These are phyloP conservation scores for Gnaphalium uliginosum DNA, from an alignment of 129 eudicot genomes.

Conservation along the genomic window DNA sequence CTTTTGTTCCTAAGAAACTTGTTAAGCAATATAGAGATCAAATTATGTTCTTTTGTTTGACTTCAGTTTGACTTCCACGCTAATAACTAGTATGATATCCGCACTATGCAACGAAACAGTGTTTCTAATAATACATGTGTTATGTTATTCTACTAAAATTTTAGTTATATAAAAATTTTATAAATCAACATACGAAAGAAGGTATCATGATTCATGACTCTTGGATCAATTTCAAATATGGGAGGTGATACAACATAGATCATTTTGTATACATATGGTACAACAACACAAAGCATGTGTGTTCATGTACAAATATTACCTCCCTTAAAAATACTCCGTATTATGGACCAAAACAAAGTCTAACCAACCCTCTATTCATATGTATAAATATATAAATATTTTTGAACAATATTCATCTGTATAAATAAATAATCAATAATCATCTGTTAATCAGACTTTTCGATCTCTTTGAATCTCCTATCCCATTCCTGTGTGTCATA, in stretches of 20 bases:
- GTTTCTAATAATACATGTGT: no score
- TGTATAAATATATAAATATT: not conserved
- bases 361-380: conserved; percentile 8
- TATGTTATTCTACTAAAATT: no score
- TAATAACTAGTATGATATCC: no score
- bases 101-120: no score
- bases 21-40: no score
- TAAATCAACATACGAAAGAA: no score
- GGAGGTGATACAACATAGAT: not conserved
- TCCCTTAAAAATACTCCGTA: not conserved
- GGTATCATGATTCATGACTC: no score
- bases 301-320: not conserved
- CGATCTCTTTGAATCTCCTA: conserved; percentile 60
- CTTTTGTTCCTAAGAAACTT: no score
- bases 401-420: not conserved
- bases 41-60: no score
- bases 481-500: conserved; percentile 86
- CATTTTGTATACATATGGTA: not conserved
- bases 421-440: conserved; percentile 7
- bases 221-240: not conserved
- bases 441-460: conserved; percentile 52
- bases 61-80: no score
- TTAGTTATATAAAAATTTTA: no score
- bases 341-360: not conserved
- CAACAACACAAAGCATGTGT: not conserved